These are phyloP conservation scores for Fusarium austroafricanum DNA, from an alignment of 2,329 filamentous ascomycete genomes.

Conservation along the genomic window DNA sequence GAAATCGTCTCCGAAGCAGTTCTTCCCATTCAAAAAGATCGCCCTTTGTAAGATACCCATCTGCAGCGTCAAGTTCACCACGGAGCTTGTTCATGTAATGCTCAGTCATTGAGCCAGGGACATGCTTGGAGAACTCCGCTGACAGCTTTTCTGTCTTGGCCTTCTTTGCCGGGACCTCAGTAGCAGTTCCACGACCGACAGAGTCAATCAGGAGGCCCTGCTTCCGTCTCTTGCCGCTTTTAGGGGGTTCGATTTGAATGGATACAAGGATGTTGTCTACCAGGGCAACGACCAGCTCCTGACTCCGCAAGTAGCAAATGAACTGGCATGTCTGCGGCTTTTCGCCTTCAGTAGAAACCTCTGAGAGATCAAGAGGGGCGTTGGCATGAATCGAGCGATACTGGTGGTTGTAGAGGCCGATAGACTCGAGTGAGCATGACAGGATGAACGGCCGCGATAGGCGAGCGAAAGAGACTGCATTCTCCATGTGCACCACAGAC, in stretches of 20 bases:
- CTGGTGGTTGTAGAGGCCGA: slow-evolving; percentile 76
- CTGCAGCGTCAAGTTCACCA: slow-evolving; percentile 59
- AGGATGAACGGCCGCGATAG: slow-evolving; percentile 75
- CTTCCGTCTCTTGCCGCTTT: slow-evolving; percentile 65
- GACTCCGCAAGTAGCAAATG: slow-evolving; percentile 72
- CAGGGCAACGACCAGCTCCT: slow-evolving; percentile 74
- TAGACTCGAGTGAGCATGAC: slow-evolving; percentile 65
- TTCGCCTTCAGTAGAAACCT: slow-evolving; percentile 53
- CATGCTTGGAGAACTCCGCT: slow-evolving; percentile 50
- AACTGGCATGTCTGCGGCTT: slow-evolving; percentile 56
- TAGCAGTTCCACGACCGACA: slow-evolving; percentile 71
- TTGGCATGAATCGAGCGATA: slow-evolving; percentile 71
- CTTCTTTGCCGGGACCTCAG: slow-evolving; percentile 53
- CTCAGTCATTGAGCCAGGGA: slow-evolving; percentile 64
- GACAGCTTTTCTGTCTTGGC: slow-evolving; percentile 48
- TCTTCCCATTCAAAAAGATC: slow-evolving; percentile 63
- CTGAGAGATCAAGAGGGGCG: slow-evolving; percentile 57
- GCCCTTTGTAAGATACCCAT: slow-evolving; percentile 59
- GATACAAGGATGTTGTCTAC: slow-evolving; percentile 73
- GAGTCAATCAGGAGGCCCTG: slow-evolving; percentile 78
- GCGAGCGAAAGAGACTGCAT: slow-evolving; percentile 71
- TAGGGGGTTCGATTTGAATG: slow-evolving; percentile 74
- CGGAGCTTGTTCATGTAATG: slow-evolving; percentile 61
- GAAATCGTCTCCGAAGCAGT: slow-evolving; percentile 62
- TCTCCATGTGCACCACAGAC: slow-evolving; percentile 63